phyloP scores from a whole-genome alignment of 2,329 filamentous ascomycete species.

The Davidsoniella eucalypti region DNA sequence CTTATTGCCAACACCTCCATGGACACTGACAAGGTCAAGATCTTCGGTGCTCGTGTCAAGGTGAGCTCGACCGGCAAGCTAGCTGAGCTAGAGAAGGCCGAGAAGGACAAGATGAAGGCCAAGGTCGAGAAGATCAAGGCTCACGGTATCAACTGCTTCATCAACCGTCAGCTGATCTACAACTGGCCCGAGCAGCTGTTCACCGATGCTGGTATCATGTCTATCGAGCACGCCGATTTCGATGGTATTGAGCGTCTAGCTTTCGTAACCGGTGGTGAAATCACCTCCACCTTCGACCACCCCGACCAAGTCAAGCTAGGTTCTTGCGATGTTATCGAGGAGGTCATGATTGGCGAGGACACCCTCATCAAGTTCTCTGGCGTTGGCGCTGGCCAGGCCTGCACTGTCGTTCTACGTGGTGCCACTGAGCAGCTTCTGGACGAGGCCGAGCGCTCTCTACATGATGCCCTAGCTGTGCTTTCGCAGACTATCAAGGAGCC shows the following conservation, averaged over 20 bases:
- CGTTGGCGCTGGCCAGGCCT: constrained; percentile 82
- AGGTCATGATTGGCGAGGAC: constrained; percentile 96
- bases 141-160: constrained; percentile 99
- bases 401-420: constrained; percentile 89
- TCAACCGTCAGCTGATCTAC: constrained; percentile 98
- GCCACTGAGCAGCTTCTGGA: constrained; percentile 94
- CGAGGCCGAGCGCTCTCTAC: constrained; percentile 87
- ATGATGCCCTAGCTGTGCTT: constrained; percentile 88
- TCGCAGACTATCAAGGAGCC: constrained; percentile 95
- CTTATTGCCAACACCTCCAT: constrained; percentile 95
- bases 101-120: constrained; percentile 98
- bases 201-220: constrained; percentile 92
- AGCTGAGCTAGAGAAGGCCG: constrained; percentile 94
- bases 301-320: constrained; percentile 94
- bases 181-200: constrained; percentile 99
- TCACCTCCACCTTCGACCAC: constrained; percentile 94
- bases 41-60: constrained; percentile 93
- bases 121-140: constrained; percentile 99
- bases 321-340: constrained; percentile 87
- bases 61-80: constrained; percentile 92
- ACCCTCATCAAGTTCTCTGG: constrained; percentile 95
- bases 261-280: constrained; percentile 91
- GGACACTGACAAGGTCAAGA: constrained; percentile 99
- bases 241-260: constrained; percentile 93
- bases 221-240: constrained; percentile 97